Percentiles rank a stretch among this genome's conserved stretches.
phyloP scores from a whole-genome alignment of 2,329 filamentous ascomycete species.

The Penicillium freii region DNA sequence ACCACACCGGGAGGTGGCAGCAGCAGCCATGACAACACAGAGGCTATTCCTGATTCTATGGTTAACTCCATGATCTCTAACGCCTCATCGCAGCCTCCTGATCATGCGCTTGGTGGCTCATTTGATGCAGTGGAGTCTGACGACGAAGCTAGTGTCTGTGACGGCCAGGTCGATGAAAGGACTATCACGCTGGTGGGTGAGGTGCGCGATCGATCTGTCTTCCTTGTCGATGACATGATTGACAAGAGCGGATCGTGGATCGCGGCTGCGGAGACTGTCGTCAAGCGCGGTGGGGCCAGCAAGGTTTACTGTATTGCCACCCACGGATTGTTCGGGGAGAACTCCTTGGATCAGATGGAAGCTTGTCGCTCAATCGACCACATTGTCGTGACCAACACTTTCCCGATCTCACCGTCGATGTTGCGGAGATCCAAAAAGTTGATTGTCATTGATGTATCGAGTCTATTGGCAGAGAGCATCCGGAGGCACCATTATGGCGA shows the following conservation, averaged over 20 bases:
- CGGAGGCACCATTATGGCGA: constrained; percentile 96
- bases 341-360: constrained; percentile 85
- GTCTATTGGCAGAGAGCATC: constrained; percentile 85
- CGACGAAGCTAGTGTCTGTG: constrained; percentile 59
- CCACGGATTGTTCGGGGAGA: constrained; percentile 87
- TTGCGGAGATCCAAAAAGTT: constrained; percentile 73
- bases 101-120: constrained; percentile 76
- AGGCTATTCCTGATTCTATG: constrained; percentile 75
- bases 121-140: constrained; percentile 85
- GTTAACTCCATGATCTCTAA: constrained; percentile 77
- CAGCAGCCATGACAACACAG: constrained; percentile 48
- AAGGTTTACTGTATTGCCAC: constrained; percentile 98
- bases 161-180: constrained; percentile 75
- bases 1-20: constrained; percentile 49
- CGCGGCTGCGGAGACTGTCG: constrained; percentile 91
- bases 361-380: constrained; percentile 89
- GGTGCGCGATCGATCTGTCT: constrained; percentile 80
- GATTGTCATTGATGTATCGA: constrained; percentile 83
- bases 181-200: constrained; percentile 98
- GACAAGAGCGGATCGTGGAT: constrained; percentile 98
- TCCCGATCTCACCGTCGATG: constrained; percentile 79
- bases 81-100: constrained; percentile 67
- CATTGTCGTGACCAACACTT: constrained; percentile 95
- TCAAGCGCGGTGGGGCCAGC: constrained; percentile 86
- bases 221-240: constrained; percentile 99